Evolutionary conservation across 805 yeast species (phyloP), one percentile per base, ranked within the genome.

Genomic region (Brettanomyces custersianus): DNA sequence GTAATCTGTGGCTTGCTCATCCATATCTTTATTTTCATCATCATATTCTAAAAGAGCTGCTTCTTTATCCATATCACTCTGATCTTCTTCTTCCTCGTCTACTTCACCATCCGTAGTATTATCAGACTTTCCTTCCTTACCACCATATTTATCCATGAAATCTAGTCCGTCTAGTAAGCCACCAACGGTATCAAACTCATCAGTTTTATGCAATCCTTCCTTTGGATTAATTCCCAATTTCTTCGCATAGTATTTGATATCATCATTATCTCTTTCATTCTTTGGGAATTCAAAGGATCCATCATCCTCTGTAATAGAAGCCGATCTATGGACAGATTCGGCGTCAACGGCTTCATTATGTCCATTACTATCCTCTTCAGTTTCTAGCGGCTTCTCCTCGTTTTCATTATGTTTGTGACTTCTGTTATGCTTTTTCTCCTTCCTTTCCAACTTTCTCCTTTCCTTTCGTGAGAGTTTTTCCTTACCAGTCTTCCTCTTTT

Each of bases 211-310:
- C 32, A 80, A 61, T 13, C 65, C 66, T 35, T 66, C 68, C 1
- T 75, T 72, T 40, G 76, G 74, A 36, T 66, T 64, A 44, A 84
- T 55, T 1, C 92, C 94, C 9, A 88, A 64, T 49, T 82, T 79
- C 43, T 80, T 81, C 2, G 96, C 90, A 54, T 86, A 90, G 51
- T 80, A 86, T 30, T 69, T 72, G 59, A 84, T 77, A 36, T 88
- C 95, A 39, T 74, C 77, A 40, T 84, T 90, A 49, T 83, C 94
- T 42, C 13, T 43, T 22, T 46, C 51, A 5, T 11, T 6, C 7
- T n/a, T n/a, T n/a, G 28, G 7, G n/a, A 7, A n/a, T 12, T 11
- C 28, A 7, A 25, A 7, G 7, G 7, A 7, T 8, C 21, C 43
- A 20, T 26, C 31, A 25, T 24, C 13, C 15, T 28, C 40, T n/a